Evolutionary conservation across 768 basidiomycete species (phyloP), one percentile per base, ranked within the genome.

Genomic region (Exsudoporus frostii): DNA sequence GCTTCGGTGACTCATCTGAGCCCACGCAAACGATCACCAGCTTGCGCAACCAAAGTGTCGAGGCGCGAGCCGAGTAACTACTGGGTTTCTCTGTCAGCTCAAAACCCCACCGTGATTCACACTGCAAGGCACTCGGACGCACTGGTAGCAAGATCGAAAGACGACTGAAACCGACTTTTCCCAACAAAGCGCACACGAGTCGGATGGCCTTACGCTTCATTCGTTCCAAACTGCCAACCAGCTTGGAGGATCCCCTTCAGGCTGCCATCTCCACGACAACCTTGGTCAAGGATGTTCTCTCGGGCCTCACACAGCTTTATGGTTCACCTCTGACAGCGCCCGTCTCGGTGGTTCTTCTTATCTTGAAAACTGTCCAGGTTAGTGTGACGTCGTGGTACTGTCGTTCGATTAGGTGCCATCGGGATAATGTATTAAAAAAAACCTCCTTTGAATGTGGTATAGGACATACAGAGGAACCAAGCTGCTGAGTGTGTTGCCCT

Each of bases 311-410:
- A n/a, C n/a, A n/a, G n/a, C n/a, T n/a, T n/a, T n/a, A n/a, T n/a
- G n/a, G n/a, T n/a, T n/a, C n/a, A 15, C 77, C 79, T 1, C 76
- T 73, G 0, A 64, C 66, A 6, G 77, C 74, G 1, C 71, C 76
- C 0, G 67, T 76, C 4, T 69, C 71, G 0, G 55, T 78, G 3
- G 58, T 80, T 15, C 64, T 79, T 20, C 64, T 74, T 11, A 76
- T 80, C 13, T 66, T 79, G 45, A 65, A 79, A 56, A 78, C 76
- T 1, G 64, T 78, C 20, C 75, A 80, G 69, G 79, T 76, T 40
- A 57, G 67, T 42, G 8, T 20, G 25, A 2, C 7, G 1, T 44
- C 4, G 3, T 7, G n/a, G 7, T 15, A 22, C 22, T 27, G 3
- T 45, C 24, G 36, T 49, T 39, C 9, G n/a, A 7, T 20, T 5